Conservation (phyloP, 2,329 filamentous ascomycete genomes). For the Paracorniculantispora psalliotae region DNA sequence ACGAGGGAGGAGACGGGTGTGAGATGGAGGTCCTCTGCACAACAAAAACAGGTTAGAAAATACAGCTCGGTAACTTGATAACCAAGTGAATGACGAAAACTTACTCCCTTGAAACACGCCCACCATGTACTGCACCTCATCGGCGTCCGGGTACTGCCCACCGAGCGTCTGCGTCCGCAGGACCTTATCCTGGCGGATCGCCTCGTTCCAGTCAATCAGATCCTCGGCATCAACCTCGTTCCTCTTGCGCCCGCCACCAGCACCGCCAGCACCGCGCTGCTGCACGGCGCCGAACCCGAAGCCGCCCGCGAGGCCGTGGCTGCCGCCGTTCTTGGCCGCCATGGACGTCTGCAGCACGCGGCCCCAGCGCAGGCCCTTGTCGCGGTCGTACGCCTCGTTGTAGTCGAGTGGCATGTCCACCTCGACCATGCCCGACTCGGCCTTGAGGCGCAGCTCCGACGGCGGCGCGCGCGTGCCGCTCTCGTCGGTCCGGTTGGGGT, state of each 20-base stretch:
- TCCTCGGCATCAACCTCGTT: conserved; percentile 39
- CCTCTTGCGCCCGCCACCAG: conserved; percentile 29
- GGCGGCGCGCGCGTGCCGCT: conserved; percentile 44
- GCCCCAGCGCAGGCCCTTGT: conserved; percentile 79
- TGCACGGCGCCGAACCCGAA: conserved; percentile 57
- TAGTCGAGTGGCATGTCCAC: conserved; percentile 83
- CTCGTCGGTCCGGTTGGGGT: conserved; percentile 69
- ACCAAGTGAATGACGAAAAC: conserved; percentile 27
- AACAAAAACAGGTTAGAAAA: no score
- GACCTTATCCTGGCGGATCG: conserved; percentile 64
- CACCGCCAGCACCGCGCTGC: conserved; percentile 29
- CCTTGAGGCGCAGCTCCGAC: conserved; percentile 75
- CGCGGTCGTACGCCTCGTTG: conserved; percentile 70
- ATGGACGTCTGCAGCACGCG: conserved; percentile 62
- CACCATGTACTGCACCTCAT: conserved; percentile 80
- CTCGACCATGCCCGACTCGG: conserved; percentile 77
- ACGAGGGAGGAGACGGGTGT: conserved; percentile 79
- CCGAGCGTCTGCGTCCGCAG: conserved; percentile 79
- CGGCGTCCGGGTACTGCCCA: conserved; percentile 67
- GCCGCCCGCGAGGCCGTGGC: conserved; percentile 66
- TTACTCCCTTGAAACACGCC: conserved; percentile 81
- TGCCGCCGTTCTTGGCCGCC: conserved; percentile 57
- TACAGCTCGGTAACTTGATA: no score
- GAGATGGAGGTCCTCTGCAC: conserved; percentile 73
- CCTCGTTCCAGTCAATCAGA: conserved; percentile 58